Conservation (phyloP, 169 alveolate genomes). For the Neospora caninum region DNA sequence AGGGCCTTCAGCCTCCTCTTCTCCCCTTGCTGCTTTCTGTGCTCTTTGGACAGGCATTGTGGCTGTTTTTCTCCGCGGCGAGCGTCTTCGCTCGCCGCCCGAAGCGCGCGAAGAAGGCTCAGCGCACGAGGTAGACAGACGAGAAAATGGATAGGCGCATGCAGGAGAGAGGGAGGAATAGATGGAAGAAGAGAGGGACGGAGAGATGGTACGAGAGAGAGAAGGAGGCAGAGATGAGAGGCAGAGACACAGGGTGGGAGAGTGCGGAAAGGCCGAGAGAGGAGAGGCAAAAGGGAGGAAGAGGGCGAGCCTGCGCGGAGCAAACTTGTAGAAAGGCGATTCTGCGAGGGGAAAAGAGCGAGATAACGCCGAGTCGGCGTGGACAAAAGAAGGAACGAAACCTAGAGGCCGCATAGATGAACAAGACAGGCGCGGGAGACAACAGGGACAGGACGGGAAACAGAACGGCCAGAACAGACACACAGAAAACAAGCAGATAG, state of each 20-base stretch:
- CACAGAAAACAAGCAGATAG: neutral
- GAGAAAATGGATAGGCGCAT: neutral
- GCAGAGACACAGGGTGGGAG: neutral
- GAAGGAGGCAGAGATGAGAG: neutral
- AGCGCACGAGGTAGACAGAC: no score
- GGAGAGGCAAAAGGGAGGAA: neutral
- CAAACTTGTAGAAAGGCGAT: neutral
- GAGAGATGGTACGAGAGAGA: neutral
- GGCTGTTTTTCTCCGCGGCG: neutral
- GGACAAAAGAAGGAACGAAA: neutral
- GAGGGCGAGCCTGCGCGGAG: neutral
- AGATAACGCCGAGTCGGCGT: neutral
- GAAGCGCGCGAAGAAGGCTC: no score
- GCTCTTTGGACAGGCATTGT: neutral
- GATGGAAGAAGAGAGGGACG: neutral
- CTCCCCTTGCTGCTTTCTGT: neutral
- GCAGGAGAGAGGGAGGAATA: neutral
- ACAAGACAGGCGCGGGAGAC: neutral
- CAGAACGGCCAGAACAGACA: neutral
- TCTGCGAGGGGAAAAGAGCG: neutral
- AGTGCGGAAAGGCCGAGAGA: neutral
- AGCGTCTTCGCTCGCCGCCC: no score
- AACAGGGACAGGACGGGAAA: neutral
- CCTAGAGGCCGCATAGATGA: neutral
- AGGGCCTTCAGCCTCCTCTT: neutral